Evolutionary conservation across 768 basidiomycete species (phyloP), one percentile per base, ranked within the genome.

Genomic region (Termitomyces eurrhizus): DNA sequence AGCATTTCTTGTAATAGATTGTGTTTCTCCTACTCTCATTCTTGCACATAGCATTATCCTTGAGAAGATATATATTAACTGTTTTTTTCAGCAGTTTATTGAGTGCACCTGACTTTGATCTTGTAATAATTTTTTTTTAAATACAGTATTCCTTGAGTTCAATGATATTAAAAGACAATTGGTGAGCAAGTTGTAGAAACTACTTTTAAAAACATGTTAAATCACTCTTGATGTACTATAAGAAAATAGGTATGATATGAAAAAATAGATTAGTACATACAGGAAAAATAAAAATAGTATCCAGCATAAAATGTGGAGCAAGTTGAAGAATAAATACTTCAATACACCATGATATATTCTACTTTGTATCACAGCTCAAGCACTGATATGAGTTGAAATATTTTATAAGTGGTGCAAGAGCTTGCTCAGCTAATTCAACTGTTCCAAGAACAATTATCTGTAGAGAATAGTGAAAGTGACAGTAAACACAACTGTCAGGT

Each of bases 141-240:
- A 42, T n/a, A 13, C 61, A 62, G 26, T 53, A 62, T 13, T 58
- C 45, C 37, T 62, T 62, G n/a, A 62, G 52, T 24, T 62, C 39
- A 37, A 62, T 62, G 3, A 53, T 32, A 39, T 35, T 62, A 21
- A 58, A 62, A 7, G 37, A 45, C 3, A 12, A 39, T 13, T 61
- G 49, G 33, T 32, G 2, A 7, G 18, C 9, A 24, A 62, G 61
- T 14, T 62, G 50, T 4, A 35, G 35, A 21, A 62, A 62, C 24
- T 62, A 56, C 41, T 62, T 62, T 37, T 54, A 18, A 12, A 62
- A n/a, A 2, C 36, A 12, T 0, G 56, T 57, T 1, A 62, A 11
- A 36, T 62, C 56, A 16, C 13, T 29, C 26, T 62, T 46, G n/a
- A 58, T n/a, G n/a, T n/a, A n/a, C n/a, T n/a, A n/a, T n/a, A n/a